Conservation (phyloP, 2,329 filamentous ascomycete species). For the Curvularia sp. region DNA sequence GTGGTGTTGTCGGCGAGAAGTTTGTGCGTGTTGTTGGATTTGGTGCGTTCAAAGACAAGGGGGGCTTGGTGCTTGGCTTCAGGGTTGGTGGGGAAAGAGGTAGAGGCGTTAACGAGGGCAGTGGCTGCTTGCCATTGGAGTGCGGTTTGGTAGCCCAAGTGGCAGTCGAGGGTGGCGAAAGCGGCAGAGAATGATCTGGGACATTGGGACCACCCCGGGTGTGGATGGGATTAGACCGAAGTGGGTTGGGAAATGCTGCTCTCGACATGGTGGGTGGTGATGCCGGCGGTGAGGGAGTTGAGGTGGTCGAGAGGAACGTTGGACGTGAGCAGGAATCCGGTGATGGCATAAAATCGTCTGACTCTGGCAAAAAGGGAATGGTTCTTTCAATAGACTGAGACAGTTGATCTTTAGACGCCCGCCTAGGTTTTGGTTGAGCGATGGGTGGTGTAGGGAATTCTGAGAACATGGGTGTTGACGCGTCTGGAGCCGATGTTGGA, state of each 20-base stretch:
- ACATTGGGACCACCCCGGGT: slow-evolving; percentile 22
- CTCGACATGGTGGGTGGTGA: slow-evolving; percentile 37
- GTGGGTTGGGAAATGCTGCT: slow-evolving; percentile 34
- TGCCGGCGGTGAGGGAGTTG: slow-evolving; percentile 45
- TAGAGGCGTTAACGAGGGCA: slow-evolving; percentile 39
- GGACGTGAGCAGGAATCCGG: slow-evolving; percentile 31
- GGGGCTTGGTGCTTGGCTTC: slow-evolving; percentile 45
- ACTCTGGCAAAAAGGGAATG: slow-evolving; percentile 25
- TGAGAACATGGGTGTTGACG: slow-evolving; percentile 21
- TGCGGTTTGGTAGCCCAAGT: slow-evolving; percentile 18
- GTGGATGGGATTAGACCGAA: slow-evolving; percentile 34
- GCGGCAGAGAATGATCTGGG: slow-evolving; percentile 32
- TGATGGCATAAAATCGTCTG: slow-evolving; percentile 12
- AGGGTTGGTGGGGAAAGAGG: slow-evolving; percentile 45
- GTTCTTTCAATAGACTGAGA: slow-evolving; percentile 34
- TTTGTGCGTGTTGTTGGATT: slow-evolving; percentile 45
- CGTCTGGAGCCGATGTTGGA: slow-evolving; percentile 19
- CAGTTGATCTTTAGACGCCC: slow-evolving; percentile 18
- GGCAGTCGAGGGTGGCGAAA: slow-evolving; percentile 36
- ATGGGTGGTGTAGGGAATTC: slow-evolving; percentile 24
- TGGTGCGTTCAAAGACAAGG: slow-evolving; percentile 40
- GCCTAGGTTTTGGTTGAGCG: slow-evolving; percentile 28
- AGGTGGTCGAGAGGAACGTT: slow-evolving; percentile 46
- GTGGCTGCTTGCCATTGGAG: slow-evolving; percentile 28
- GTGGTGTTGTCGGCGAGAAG: slow-evolving; percentile 31